A percentile compares a stretch with the other conserved stretches of the same genome.
Conservation (phyloP, 2,329 filamentous ascomycete species). For the Ustilaginoidea virens region DNA sequence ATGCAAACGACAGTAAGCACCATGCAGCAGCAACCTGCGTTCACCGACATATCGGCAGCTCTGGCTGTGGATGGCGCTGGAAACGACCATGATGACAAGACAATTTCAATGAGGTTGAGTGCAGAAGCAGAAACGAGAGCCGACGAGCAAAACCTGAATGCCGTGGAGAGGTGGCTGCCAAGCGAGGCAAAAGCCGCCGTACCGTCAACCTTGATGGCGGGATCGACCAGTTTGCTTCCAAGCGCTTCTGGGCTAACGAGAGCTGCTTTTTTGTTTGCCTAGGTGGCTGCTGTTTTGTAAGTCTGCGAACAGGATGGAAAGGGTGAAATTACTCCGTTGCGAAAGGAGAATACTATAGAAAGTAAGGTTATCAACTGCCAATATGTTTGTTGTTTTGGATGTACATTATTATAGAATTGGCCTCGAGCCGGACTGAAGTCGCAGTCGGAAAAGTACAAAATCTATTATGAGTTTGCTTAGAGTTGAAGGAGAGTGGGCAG, state of each 20-base stretch:
- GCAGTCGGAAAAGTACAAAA: conserved; percentile 3
- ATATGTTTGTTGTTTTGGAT: conserved; percentile 6
- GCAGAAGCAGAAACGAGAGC: no score
- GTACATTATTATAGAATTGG: conserved; percentile 5
- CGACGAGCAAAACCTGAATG: no score
- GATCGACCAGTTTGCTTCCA: no score
- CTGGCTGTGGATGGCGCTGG: conserved; percentile 1
- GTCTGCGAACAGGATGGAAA: no score
- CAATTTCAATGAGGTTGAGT: no score
- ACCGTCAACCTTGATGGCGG: no score
- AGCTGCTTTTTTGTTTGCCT: no score
- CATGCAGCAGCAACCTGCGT: conserved; percentile 1
- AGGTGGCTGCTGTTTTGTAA: conserved; percentile 1
- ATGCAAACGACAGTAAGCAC: conserved; percentile 9
- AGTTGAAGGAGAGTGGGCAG: background rate
- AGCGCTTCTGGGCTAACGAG: no score
- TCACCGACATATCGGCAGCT: background rate
- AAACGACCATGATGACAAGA: background rate
- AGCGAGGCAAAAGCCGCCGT: no score
- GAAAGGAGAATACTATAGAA: background rate
- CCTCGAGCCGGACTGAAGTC: conserved; percentile 2
- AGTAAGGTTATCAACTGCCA: conserved; percentile 3
- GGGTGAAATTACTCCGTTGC: no score
- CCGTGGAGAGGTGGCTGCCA: no score
- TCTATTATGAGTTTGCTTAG: conserved; percentile 4